Conservation (phyloP, 129 eudicot genomes). For the Heracleum sosnowskyi region DNA sequence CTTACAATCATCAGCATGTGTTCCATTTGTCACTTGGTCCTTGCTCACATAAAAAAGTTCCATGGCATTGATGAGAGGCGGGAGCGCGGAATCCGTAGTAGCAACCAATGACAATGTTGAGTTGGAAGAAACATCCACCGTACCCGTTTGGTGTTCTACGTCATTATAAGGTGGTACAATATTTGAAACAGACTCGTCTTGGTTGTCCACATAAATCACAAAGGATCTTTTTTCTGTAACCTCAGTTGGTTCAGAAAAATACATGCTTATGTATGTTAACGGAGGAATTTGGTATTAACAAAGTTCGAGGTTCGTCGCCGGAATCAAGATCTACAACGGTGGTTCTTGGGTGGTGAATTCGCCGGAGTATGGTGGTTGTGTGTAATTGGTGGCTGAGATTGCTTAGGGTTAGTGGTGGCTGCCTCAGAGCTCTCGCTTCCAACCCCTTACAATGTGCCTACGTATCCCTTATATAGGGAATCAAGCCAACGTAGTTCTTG, state of each 20-base stretch:
- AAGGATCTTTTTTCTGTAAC: slow-evolving; percentile 31
- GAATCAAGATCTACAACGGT: too few species aligned
- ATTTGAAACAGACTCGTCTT: slow-evolving; percentile 13
- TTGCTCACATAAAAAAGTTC: slow-evolving; percentile 37
- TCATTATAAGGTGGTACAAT: slow-evolving; percentile 32
- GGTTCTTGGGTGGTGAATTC: too few species aligned
- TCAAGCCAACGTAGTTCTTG: too few species aligned
- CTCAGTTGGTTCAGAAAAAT: slow-evolving; percentile 37
- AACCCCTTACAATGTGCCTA: too few species aligned
- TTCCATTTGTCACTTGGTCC: slow-evolving; percentile 32
- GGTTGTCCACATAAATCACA: slow-evolving; percentile 13
- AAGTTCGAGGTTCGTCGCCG: too few species aligned
- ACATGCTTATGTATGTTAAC: slow-evolving; percentile 38
- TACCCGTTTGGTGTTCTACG: slow-evolving; percentile 18
- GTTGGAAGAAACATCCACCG: slow-evolving; percentile 15
- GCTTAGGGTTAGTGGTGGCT: too few species aligned
- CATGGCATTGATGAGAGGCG: slow-evolving; percentile 53
- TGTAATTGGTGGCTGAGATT: too few species aligned
- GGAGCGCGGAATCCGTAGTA: slow-evolving; percentile 27
- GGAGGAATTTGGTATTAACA: too few species aligned
- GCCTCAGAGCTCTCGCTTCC: too few species aligned
- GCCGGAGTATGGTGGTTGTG: too few species aligned
- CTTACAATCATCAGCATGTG: slow-evolving; percentile 45
- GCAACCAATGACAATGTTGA: slow-evolving; percentile 30
- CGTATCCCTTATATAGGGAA: too few species aligned